Conservation (phyloP, 2,329 filamentous ascomycete genomes). For the Aspergillus neotritici region DNA sequence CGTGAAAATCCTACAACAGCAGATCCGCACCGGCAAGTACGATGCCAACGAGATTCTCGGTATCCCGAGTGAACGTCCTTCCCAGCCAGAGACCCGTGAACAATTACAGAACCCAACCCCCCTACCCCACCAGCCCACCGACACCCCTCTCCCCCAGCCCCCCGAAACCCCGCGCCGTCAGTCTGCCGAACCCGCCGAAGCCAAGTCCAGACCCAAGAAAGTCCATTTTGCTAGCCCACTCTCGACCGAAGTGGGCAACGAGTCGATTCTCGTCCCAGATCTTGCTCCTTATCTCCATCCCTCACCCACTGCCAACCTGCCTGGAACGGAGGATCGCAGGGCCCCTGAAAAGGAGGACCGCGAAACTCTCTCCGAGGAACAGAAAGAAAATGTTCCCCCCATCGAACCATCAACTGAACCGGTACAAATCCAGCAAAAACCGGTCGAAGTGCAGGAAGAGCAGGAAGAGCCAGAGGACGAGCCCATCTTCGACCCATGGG, state of each 20-base stretch:
- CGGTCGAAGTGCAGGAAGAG: background rate
- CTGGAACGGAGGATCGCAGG: background rate
- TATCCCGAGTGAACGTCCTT: too few relatives aligned
- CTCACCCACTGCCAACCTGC: background rate
- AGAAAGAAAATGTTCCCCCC: conserved; percentile 16
- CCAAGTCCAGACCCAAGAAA: conserved; percentile 1
- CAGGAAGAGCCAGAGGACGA: conserved; percentile 9
- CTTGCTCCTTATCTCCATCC: conserved; percentile 11
- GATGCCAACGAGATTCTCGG: too few relatives aligned
- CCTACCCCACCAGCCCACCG: too few relatives aligned
- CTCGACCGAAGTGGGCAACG: background rate
- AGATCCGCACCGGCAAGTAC: too few relatives aligned
- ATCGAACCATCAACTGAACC: background rate
- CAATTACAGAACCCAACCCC: too few relatives aligned
- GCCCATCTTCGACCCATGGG: conserved; percentile 18
- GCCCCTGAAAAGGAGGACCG: background rate
- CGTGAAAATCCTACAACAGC: too few relatives aligned
- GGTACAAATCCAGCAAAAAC: conserved; percentile 2
- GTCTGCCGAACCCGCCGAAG: background rate
- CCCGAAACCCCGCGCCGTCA: too few relatives aligned
- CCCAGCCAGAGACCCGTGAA: too few relatives aligned
- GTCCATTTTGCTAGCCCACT: conserved; percentile 14
- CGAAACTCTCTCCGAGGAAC: conserved; percentile 1
- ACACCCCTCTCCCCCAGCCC: too few relatives aligned
- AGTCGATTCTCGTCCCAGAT: conserved; percentile 1